These are phyloP conservation scores for Artemisia princeps DNA, from an alignment of 140 eudicot species.

Conservation along the genomic window DNA sequence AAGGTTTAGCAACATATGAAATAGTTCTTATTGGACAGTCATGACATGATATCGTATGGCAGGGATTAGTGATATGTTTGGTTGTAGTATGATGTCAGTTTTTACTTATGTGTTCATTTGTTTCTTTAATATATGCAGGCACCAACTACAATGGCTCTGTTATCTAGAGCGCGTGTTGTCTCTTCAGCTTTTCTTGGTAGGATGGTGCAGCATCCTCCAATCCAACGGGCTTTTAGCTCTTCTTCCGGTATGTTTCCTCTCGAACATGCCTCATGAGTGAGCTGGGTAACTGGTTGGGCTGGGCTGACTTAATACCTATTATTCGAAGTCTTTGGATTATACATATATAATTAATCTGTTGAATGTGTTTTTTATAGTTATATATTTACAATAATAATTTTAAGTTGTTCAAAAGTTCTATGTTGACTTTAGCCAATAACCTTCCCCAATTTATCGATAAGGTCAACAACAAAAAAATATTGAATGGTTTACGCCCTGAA, in stretches of 20 bases:
- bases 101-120: not conserved
- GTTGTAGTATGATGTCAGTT: not conserved
- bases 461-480: too few species aligned
- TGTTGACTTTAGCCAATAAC: too few species aligned
- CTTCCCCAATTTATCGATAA: too few species aligned
- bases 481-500: too few species aligned
- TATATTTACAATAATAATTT: too few species aligned
- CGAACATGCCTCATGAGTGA: too few species aligned
- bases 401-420: too few species aligned
- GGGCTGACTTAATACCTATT: not conserved
- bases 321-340: too few species aligned
- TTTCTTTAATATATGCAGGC: conserved; percentile 14
- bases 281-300: not conserved
- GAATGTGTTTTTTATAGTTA: too few species aligned
- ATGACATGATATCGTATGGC: not conserved
- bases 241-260: conserved; percentile 22
- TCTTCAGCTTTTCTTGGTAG: conserved; percentile 26
- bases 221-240: conserved; percentile 27
- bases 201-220: conserved; percentile 21
- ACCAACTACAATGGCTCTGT: conserved; percentile 23
- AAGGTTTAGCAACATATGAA: not conserved
- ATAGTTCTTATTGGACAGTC: conserved; percentile 6
- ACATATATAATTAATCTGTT: too few species aligned
- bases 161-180: conserved; percentile 27
- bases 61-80: not conserved